Evolutionary conservation across 2,329 filamentous ascomycete species (phyloP).

Genomic region (Tolypocladium tropicale): DNA sequence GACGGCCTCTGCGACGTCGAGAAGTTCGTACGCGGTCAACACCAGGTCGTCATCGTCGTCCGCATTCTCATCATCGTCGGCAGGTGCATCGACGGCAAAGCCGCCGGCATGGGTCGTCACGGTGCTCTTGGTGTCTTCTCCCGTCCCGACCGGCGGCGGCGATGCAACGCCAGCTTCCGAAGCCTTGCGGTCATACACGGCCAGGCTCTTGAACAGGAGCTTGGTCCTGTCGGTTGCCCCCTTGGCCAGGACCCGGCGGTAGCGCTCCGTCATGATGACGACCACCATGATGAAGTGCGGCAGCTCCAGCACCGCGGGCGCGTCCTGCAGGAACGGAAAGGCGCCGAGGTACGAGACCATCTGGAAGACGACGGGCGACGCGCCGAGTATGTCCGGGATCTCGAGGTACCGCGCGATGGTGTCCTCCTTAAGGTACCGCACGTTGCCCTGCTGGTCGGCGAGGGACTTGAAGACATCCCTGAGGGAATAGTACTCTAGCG

Average conservation of each 20-base stretch:
- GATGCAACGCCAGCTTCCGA: conserved; percentile 18
- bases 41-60: conserved; percentile 52
- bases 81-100: conserved; percentile 35
- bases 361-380: conserved; percentile 59
- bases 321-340: conserved; percentile 63
- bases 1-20: conserved; percentile 54
- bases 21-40: conserved; percentile 56
- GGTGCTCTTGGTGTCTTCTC: background rate
- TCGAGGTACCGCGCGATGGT: conserved; percentile 63
- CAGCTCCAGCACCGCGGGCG: conserved; percentile 58
- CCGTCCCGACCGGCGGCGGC: background rate
- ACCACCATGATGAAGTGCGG: conserved; percentile 64
- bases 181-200: conserved; percentile 56
- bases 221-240: conserved; percentile 48
- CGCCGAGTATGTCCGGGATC: conserved; percentile 58
- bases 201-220: conserved; percentile 60
- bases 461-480: conserved; percentile 63
- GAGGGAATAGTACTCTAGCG: conserved; percentile 63
- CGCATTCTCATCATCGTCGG: conserved; percentile 32
- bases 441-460: conserved; percentile 50
- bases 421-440: conserved; percentile 57
- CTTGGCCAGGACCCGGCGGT: conserved; percentile 50
- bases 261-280: conserved; percentile 61
- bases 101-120: conserved; percentile 13
- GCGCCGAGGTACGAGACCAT: conserved; percentile 62